Percentiles rank a stretch among this genome's conserved stretches.
phyloP scores from a whole-genome alignment of 2,329 filamentous ascomycete genomes.

The Colletotrichum somersetense region DNA sequence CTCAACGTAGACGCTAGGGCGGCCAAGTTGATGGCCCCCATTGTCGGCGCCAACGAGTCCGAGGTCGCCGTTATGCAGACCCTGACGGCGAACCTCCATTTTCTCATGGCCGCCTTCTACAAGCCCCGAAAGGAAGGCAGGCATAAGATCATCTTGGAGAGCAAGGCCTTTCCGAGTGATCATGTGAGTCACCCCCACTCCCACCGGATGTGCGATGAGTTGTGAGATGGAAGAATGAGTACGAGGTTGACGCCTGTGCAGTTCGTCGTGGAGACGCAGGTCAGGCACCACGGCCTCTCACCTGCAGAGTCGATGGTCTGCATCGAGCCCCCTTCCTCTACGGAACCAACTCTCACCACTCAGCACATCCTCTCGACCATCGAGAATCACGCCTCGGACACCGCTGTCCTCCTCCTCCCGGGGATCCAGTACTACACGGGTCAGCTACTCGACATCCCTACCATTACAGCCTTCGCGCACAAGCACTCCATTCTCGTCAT shows the following conservation, averaged over 20 bases:
- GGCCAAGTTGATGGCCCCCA: conserved; percentile 71
- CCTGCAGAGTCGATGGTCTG: conserved; percentile 76
- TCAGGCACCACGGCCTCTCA: conserved; percentile 74
- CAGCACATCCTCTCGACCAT: conserved; percentile 79
- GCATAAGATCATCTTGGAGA: conserved; percentile 84
- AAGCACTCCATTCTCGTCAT: conserved; percentile 78
- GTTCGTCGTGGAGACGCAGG: conserved; percentile 85
- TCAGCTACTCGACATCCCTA: conserved; percentile 85
- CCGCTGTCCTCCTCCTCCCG: conserved; percentile 83
- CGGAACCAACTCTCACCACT: conserved; percentile 74
- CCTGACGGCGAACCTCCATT: conserved; percentile 81
- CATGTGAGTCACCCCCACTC: conserved; percentile 65
- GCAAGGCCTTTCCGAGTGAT: conserved; percentile 88
- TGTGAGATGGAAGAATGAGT: not conserved
- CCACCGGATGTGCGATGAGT: not conserved
- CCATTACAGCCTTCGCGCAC: conserved; percentile 83
- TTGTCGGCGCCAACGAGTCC: conserved; percentile 76
- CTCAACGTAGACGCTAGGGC: conserved; percentile 79
- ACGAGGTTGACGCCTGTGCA: conserved; percentile 48
- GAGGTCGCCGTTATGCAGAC: conserved; percentile 89
- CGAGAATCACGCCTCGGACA: conserved; percentile 77
- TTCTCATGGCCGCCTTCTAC: conserved; percentile 87
- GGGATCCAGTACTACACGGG: conserved; percentile 95
- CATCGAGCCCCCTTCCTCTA: conserved; percentile 67
- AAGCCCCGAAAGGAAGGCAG: conserved; percentile 66